Evolutionary conservation across 2,329 filamentous ascomycete genomes (phyloP).

Genomic region (Annulohypoxylon truncatum): DNA sequence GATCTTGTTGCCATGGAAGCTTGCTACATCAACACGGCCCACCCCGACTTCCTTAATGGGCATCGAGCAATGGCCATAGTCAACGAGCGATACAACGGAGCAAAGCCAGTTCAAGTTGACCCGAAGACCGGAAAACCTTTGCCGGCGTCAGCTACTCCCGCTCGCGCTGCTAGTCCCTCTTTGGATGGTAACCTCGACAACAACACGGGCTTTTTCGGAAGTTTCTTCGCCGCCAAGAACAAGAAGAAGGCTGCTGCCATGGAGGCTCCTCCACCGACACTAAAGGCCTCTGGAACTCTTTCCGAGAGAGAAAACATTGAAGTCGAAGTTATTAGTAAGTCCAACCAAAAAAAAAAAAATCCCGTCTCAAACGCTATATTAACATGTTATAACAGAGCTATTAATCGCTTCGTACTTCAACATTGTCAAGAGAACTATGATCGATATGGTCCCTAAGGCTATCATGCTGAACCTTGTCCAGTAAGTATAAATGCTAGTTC

Average conservation of each 20-base stretch:
- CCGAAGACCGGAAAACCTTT: constrained; percentile 98
- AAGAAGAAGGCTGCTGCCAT: constrained; percentile 99
- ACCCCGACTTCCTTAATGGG: constrained; percentile 97
- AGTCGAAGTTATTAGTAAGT: constrained; percentile 97
- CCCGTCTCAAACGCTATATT: background rate
- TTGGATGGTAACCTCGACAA: constrained; percentile 61
- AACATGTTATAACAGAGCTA: constrained; percentile 70
- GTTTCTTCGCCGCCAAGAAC: constrained; percentile 99
- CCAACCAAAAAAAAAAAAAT: no score
- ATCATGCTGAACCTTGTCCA: constrained; percentile 98
- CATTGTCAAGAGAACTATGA: constrained; percentile 98
- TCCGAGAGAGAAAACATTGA: constrained; percentile 95
- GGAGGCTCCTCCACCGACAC: constrained; percentile 90
- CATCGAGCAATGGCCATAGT: constrained; percentile 98
- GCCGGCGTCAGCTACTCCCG: constrained; percentile 72
- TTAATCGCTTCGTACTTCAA: constrained; percentile 98
- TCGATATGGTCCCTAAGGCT: constrained; percentile 99
- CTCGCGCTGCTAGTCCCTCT: constrained; percentile 80
- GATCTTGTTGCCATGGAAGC: constrained; percentile 96
- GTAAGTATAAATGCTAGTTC: constrained; percentile 65
- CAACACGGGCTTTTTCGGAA: constrained; percentile 92
- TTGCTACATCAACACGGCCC: constrained; percentile 98
- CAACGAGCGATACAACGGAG: constrained; percentile 85
- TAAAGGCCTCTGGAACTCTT: constrained; percentile 93
- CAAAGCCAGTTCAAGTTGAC: constrained; percentile 93